Evolutionary conservation across 345 rosid genomes (phyloP), one percentile per base, ranked within the genome.

Genomic region (Eucalyptus regnans): DNA sequence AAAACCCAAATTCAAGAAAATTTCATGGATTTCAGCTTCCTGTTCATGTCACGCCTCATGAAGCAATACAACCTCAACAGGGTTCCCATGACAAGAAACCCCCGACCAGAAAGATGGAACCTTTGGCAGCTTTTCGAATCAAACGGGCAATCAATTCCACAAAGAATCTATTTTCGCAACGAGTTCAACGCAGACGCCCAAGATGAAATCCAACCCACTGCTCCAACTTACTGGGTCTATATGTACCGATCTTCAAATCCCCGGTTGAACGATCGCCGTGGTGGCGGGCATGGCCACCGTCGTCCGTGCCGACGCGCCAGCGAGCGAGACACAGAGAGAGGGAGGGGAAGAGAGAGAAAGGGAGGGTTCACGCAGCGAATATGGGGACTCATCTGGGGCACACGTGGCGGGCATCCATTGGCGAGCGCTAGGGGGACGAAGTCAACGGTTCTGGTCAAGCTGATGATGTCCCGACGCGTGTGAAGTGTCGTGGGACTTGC

Each of bases 331-430:
- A 44, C 10, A 3, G 17, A 56, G 13, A 22, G 46, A 51, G 66
- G 62, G 87, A 85, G 86, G 27, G 89, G 86, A 80, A 86, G 43
- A 56, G 62, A 22, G 62, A 56, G 68, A 62, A 62, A 62, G 58
- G 9, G 49, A 90, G 90, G 90, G 91, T 87, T 90, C 92, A 93
- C 91, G 89, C 88, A 31, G 18, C 86, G 43, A 90, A 62, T 81
- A 88, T 92, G 90, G 91, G 91, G 94, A 84, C 92, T 88, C 91
- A 89, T 41, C 43, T 25, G 5, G 2, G 4, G 15, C 9, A 48
- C 87, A 93, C 90, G 37, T 90, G 94, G 90, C 92, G 49, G 37
- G 5, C 51, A 1, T 17, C 9, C 8, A 93, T 91, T 91, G 88
- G 93, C 0, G 43, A 1, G 12, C 0, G 1, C 2, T 0, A 8